Base-by-base conservation (phyloP, 2,329 filamentous ascomycete genomes). In the Fusarium proliferatum region DNA sequence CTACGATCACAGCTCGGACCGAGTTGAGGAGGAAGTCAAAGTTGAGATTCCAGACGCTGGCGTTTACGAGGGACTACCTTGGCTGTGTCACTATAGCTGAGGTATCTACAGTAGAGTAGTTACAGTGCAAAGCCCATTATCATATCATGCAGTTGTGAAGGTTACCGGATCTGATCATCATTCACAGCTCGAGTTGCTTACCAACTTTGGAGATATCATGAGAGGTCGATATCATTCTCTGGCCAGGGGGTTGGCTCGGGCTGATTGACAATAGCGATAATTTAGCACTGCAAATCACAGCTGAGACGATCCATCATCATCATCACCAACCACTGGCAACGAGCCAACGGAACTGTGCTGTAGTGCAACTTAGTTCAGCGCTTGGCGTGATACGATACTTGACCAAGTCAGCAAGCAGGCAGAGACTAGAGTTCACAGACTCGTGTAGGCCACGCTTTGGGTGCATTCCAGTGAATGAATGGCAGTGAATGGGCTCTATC, bases 1-100 rank as follows among this genome's bases (percentile, higher is more conserved):
- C 59, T 65, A 70, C 65, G 53, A 45, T 70, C 56, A 52, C 51
- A 63, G 52, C 61, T 75, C 63, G 67, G 72, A 65, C 70, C 72
- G 74, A 76, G 45, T 55, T 45, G 26, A 46, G 51, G 51, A 67
- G 42, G 17, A 53, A 61, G 53, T 36, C 64, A 64, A 68, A 56
- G 51, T 36, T 6, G 34, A 34, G 23, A 49, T 45, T 51, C 45
- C 23, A 61, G 39, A 60, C 49, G 46, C 45, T 63, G 48, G 43
- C 38, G 45, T 34, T 58, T 58, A 38, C 33, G 39, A 58, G 52
- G 21, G 30, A 15, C 42, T 49, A 16, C 23, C 7, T 46, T 39
- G 21, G 17, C 19, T 36, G 36, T 61, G 34, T 38, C 28, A 38
- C 42, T 59, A 39, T n/a, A 28, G 30, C 9, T 52, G 26, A 48